These are phyloP conservation scores for Parastagonospora nodorum DNA, from an alignment of 2,329 filamentous ascomycete genomes.

Conservation along the genomic window DNA sequence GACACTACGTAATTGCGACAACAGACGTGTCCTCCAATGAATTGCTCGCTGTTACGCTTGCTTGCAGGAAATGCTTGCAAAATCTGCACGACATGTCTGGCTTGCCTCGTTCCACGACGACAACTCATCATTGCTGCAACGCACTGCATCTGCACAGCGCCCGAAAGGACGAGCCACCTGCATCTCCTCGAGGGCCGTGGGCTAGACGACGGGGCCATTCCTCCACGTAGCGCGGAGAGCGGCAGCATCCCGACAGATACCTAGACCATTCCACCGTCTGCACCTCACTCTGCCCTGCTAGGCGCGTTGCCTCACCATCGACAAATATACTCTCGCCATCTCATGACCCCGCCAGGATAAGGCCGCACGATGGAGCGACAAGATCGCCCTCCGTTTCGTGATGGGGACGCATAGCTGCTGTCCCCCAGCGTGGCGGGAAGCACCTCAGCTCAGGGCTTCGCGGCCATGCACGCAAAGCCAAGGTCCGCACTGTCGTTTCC, in stretches of 20 bases:
- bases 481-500: constrained; percentile 22
- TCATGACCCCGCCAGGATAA: constrained; percentile 28
- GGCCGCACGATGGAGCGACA: constrained; percentile 28
- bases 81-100: constrained; percentile 15
- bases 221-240: constrained; percentile 30
- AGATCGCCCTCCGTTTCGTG: constrained; percentile 24
- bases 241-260: constrained; percentile 24
- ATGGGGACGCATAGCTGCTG: constrained; percentile 31
- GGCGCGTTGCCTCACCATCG: constrained; percentile 30
- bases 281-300: constrained; percentile 30
- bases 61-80: constrained; percentile 8
- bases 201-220: constrained; percentile 16
- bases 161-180: constrained; percentile 23
- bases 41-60: constrained; percentile 3
- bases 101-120: constrained; percentile 14
- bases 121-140: constrained; percentile 29
- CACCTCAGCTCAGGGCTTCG: constrained; percentile 36
- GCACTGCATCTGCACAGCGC: constrained; percentile 28
- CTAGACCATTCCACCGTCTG: constrained; percentile 11
- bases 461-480: constrained; percentile 27
- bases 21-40: constrained; percentile 24
- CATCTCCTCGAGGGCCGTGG: constrained; percentile 21
- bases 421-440: constrained; percentile 28
- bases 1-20: constrained; percentile 27
- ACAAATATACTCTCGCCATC: constrained; percentile 35